Percentiles rank a stretch among this genome's conserved stretches.
phyloP scores from a whole-genome alignment of 441 rosid genomes.

The Sinapis alba region DNA sequence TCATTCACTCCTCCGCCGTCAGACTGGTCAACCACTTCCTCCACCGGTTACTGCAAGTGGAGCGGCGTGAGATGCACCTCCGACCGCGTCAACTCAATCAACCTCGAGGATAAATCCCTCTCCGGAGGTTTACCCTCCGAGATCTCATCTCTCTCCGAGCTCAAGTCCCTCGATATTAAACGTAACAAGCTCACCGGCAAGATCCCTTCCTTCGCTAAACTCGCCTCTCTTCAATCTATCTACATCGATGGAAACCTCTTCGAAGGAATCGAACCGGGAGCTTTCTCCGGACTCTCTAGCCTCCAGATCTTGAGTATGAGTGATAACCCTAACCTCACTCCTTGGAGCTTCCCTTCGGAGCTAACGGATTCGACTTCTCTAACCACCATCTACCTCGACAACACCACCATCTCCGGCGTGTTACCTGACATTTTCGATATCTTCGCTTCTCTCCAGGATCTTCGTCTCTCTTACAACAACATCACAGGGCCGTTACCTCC shows the following conservation, averaged over 20 bases:
- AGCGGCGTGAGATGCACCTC: slow-evolving; percentile 49
- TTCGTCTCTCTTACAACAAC: slow-evolving; percentile 69
- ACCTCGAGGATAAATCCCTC: slow-evolving; percentile 41
- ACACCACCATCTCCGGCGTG: slow-evolving; percentile 45
- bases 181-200: slow-evolving; percentile 55
- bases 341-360: slow-evolving; percentile 68
- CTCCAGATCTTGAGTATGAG: slow-evolving; percentile 54
- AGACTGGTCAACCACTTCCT: slow-evolving; percentile 48
- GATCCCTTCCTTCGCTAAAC: slow-evolving; percentile 63
- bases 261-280: slow-evolving; percentile 53
- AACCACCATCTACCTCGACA: slow-evolving; percentile 43
- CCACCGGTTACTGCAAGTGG: slow-evolving; percentile 53
- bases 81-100: slow-evolving; percentile 46
- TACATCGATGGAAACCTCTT: slow-evolving; percentile 55
- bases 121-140: slow-evolving; percentile 51
- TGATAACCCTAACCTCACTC: slow-evolving; percentile 27
- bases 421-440: slow-evolving; percentile 62
- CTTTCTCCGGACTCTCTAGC: slow-evolving; percentile 57
- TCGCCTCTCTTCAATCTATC: slow-evolving; percentile 45
- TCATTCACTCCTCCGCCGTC: slow-evolving; percentile 46
- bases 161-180: too few relatives aligned
- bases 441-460: slow-evolving; percentile 47
- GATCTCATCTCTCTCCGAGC: slow-evolving; percentile 58
- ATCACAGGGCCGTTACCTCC: slow-evolving; percentile 61
- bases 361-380: slow-evolving; percentile 49